phyloP scores from a whole-genome alignment of 2,329 filamentous ascomycete genomes.

The Fusarium hainanense region DNA sequence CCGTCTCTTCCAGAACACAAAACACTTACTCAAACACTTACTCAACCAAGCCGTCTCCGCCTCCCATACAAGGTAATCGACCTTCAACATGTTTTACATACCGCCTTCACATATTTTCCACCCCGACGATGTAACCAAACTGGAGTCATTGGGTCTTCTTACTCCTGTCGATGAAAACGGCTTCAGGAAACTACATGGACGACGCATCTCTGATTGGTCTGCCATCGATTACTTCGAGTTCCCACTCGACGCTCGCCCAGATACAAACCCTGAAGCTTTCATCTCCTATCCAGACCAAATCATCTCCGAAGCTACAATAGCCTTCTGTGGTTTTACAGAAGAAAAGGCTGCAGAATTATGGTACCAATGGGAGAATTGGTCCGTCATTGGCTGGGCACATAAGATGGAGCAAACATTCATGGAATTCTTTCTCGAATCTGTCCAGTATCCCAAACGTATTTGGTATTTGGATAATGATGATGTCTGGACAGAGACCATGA shows the following conservation, averaged over 20 bases:
- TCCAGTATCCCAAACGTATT: too few relatives aligned
- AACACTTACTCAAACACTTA: too few relatives aligned
- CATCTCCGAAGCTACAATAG: background rate
- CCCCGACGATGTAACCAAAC: background rate
- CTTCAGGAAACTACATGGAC: background rate
- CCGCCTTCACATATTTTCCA: background rate
- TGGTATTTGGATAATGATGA: too few relatives aligned
- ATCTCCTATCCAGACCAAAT: background rate
- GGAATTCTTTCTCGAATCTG: too few relatives aligned
- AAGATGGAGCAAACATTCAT: background rate
- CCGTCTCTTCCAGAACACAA: too few relatives aligned
- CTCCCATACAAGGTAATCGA: rapidly evolving
- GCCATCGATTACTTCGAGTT: background rate
- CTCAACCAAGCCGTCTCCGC: background rate
- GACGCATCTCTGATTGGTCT: too few relatives aligned
- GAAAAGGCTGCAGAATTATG: background rate
- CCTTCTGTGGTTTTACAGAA: rapidly evolving
- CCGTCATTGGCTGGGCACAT: rapidly evolving
- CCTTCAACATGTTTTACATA: background rate
- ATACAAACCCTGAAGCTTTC: background rate
- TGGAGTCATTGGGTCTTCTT: background rate
- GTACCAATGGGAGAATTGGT: background rate
- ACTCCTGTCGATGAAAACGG: background rate
- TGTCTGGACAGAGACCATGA: too few relatives aligned
- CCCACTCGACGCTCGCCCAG: background rate